A percentile compares a stretch with the other conserved stretches of the same genome.
Conservation (phyloP, 2,329 filamentous ascomycete species). For the Berkeleyomyces basicola region DNA sequence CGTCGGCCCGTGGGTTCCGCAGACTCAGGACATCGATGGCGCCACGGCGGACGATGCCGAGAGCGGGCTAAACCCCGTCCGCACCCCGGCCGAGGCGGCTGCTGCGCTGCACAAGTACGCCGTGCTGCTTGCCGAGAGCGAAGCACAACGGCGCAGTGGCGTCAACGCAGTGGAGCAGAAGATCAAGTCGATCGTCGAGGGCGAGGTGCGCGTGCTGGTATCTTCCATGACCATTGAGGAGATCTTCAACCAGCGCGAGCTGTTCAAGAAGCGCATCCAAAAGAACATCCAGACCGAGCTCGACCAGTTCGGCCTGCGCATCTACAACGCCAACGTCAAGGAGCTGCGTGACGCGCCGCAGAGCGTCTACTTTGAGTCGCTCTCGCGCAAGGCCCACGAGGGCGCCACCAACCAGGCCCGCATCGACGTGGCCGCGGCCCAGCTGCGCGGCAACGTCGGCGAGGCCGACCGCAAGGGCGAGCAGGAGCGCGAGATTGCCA, state of each 20-base stretch:
- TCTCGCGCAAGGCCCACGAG: conserved; percentile 71
- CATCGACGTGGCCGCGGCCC: conserved; percentile 38
- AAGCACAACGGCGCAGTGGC: conserved; percentile 27
- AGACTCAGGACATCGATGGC: conserved; percentile 27
- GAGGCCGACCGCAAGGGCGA: conserved; percentile 64
- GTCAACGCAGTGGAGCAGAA: conserved; percentile 60
- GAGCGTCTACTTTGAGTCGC: conserved; percentile 68
- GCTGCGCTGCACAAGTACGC: conserved; percentile 67
- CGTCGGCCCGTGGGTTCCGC: conserved; percentile 60
- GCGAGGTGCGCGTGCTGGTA: conserved; percentile 69
- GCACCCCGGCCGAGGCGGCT: conserved; percentile 26
- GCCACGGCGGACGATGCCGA: background rate
- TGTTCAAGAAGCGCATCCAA: conserved; percentile 62
- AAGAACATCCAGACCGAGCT: conserved; percentile 64
- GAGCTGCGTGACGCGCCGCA: conserved; percentile 70
- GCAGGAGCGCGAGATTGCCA: conserved; percentile 72
- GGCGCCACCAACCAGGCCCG: conserved; percentile 66
- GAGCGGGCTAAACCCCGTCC: background rate
- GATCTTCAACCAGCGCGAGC: conserved; percentile 61
- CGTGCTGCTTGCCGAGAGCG: conserved; percentile 59
- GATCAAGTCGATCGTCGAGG: conserved; percentile 79
- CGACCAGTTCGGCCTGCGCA: conserved; percentile 60
- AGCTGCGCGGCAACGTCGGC: conserved; percentile 52
- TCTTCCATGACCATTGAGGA: conserved; percentile 88
- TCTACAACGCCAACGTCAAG: conserved; percentile 62